A percentile compares a stretch with the other conserved stretches of the same genome.
phyloP scores from a whole-genome alignment of 331 rosid species.

The Acacia concinna region DNA sequence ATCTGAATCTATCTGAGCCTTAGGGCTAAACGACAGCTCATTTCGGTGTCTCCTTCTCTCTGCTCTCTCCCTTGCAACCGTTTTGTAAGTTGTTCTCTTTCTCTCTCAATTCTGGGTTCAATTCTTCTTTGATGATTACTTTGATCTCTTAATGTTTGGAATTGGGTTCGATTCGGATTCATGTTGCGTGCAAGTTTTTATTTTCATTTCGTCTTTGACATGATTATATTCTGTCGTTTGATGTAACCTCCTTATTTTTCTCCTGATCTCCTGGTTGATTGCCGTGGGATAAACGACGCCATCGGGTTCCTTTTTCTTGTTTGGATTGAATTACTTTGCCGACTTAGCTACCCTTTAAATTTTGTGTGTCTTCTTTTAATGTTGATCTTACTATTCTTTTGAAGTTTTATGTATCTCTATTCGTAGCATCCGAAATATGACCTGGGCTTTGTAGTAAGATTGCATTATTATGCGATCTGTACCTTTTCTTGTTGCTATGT shows the following conservation, averaged over 20 bases:
- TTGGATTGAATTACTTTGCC: background rate
- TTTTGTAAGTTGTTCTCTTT: conserved; percentile 23
- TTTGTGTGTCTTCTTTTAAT: background rate
- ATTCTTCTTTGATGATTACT: background rate
- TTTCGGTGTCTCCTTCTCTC: background rate
- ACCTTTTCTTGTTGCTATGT: background rate
- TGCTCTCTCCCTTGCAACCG: background rate
- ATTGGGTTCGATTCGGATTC: background rate
- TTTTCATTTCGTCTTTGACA: background rate
- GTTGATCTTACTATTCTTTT: background rate
- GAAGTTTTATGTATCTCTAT: background rate
- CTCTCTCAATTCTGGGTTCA: conserved; percentile 1
- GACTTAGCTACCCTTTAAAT: background rate
- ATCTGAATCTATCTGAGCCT: conserved; percentile 24
- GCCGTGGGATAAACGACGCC: background rate
- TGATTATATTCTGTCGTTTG: background rate
- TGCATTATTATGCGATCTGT: background rate
- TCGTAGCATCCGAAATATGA: background rate
- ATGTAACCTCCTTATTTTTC: background rate
- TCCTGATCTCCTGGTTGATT: background rate
- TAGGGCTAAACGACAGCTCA: background rate
- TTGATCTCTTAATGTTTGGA: background rate
- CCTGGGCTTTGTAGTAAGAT: background rate
- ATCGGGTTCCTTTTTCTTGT: background rate
- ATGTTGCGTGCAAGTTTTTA: background rate